These are phyloP conservation scores for Ophiorrhiza pumila DNA, from an alignment of 257 asterid genomes.

Conservation along the genomic window DNA sequence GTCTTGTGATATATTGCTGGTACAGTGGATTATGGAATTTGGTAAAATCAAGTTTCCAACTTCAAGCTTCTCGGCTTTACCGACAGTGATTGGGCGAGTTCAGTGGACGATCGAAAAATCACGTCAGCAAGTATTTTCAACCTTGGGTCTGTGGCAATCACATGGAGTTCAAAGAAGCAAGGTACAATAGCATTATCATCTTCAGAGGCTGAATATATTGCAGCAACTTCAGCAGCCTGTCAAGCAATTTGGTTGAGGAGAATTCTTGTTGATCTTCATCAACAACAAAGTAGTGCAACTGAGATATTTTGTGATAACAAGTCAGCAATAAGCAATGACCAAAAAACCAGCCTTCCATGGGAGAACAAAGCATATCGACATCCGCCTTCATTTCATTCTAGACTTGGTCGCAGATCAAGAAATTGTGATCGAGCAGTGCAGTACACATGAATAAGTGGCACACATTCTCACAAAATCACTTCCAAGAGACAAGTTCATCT, in stretches of 20 bases:
- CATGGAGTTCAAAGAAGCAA: not conserved
- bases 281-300: not conserved
- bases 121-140: not conserved
- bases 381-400: not conserved
- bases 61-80: not conserved
- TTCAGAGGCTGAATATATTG: constrained; percentile 1
- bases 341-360: constrained; percentile 12
- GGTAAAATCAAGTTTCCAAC: not conserved
- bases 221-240: not conserved
- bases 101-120: constrained; percentile 3
- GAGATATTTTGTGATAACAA: constrained; percentile 10
- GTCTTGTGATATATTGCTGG: not conserved
- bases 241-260: constrained; percentile 7
- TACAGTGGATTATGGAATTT: not conserved
- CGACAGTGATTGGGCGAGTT: constrained; percentile 2
- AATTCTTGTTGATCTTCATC: not conserved
- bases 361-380: constrained; percentile 8
- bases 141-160: not conserved
- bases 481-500: no score
- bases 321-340: constrained; percentile 1
- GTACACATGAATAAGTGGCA: not conserved
- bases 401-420: not conserved
- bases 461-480: not conserved
- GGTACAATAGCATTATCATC: not conserved
- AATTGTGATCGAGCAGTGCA: not conserved